phyloP scores from a whole-genome alignment of 768 basidiomycete species.

The Lactarius hatsudake region DNA sequence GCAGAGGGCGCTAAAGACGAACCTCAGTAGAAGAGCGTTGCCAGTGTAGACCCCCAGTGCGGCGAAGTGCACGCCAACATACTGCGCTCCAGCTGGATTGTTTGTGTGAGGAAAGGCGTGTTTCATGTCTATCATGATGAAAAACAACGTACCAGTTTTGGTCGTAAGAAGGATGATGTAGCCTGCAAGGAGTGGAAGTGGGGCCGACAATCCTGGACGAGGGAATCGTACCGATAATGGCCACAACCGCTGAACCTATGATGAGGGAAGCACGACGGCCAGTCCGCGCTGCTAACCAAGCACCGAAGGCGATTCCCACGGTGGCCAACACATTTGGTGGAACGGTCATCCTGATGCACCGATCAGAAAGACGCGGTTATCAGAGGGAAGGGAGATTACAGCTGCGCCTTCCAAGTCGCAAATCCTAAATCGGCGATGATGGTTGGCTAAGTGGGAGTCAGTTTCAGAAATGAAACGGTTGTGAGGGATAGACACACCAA shows the following conservation, averaged over 20 bases:
- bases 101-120: neutral
- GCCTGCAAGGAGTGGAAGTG: conserved; percentile 35
- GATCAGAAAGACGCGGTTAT: neutral
- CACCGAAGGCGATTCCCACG: conserved; percentile 47
- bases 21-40: conserved; percentile 56
- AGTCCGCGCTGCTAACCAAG: conserved; percentile 49
- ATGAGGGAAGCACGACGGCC: conserved; percentile 53
- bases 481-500: conserved; percentile 37
- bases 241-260: conserved; percentile 46
- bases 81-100: conserved; percentile 48
- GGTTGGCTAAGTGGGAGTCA: conserved; percentile 42
- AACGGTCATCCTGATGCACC: conserved; percentile 46
- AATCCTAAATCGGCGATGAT: conserved; percentile 59
- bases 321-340: conserved; percentile 56
- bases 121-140: neutral
- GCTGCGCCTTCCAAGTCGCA: conserved; percentile 56
- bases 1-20: neutral
- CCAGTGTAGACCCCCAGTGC: conserved; percentile 57
- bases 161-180: conserved; percentile 55
- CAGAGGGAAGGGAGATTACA: conserved; percentile 37
- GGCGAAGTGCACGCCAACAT: conserved; percentile 55
- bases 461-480: neutral
- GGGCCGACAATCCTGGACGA: too few species aligned
- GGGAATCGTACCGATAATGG: conserved; percentile 48
- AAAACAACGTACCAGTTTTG: conserved; percentile 39